Base-by-base conservation (phyloP, 768 basidiomycete species). In the Pulveroboletus sp. region DNA sequence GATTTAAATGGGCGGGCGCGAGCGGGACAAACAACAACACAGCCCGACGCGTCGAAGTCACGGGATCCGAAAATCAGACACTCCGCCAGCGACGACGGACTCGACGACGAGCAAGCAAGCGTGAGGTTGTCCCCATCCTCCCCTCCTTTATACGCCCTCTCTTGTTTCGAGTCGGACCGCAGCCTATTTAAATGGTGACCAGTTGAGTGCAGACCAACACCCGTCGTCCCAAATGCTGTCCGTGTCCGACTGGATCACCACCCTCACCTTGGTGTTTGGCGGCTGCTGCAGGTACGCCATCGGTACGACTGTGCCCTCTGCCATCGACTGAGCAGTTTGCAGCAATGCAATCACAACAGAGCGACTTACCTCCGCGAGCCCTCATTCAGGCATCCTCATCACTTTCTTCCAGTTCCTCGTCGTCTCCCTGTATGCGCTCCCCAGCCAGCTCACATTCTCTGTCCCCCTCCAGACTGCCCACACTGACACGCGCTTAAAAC, bases 321-420 rank as follows among this genome's bases (percentile, higher is more conserved):
- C 21, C 47, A 6, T 3, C 14, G 1, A 8, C 57, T 59, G 47
- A 52, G 12, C 49, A 3, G 1, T 14, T 5, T 8, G 5, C 5
- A 89, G 87, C 59, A 92, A 91, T 65, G 89, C 89, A 30, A 74
- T 89, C 50, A 83, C 89, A 0, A 67, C 86, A 1, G 89, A 93
- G 67, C 79, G 82, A 51, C 69, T 90, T 17, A 90, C 87, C 3
- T 75, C 81, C 4, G 69, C 76, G 35, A 76, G 85, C 60, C 86
- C 89, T 0, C 70, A 75, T n/a, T 72, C 83, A 33, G 93, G 93
- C 40, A 80, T 86, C 18, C 77, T 95, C 37, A 82, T 95, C 60
- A 97, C 94, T 0, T 86, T 93, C 59, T 78, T 84, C 44, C 93
- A 96, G 67, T 94, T 93, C 66, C 51, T 88, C 43, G 60, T 86